phyloP scores from a whole-genome alignment of 805 yeast genomes.

The Metschnikowia bowlesiae region DNA sequence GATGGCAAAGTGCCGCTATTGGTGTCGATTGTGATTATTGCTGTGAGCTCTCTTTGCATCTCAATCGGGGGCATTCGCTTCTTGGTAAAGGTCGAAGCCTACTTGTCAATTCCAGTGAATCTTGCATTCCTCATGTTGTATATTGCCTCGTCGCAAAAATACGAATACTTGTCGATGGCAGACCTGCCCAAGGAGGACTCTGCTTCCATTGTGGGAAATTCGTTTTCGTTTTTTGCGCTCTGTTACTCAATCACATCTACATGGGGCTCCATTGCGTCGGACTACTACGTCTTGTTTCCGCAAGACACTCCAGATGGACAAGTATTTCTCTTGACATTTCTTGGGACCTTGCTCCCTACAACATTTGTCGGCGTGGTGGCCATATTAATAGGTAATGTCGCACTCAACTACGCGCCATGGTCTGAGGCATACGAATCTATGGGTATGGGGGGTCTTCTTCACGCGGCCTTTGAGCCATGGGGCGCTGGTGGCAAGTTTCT shows the following conservation, averaged over 20 bases:
- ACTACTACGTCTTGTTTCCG: conserved; percentile 78
- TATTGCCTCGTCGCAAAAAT: conserved; percentile 52
- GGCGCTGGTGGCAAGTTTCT: conserved; percentile 75
- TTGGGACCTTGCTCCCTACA: conserved; percentile 68
- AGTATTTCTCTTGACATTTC: conserved; percentile 57
- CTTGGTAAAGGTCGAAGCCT: conserved; percentile 62
- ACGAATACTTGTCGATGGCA: conserved; percentile 24
- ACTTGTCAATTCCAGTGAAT: conserved; percentile 64
- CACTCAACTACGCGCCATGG: conserved; percentile 57
- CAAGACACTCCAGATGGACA: conserved; percentile 56
- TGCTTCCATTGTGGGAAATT: conserved; percentile 55
- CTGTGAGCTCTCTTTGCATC: conserved; percentile 57
- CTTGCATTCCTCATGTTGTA: conserved; percentile 65
- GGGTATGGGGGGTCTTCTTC: conserved; percentile 76
- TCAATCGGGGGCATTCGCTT: conserved; percentile 77
- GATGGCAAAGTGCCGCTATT: conserved; percentile 62
- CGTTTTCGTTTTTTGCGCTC: conserved; percentile 68
- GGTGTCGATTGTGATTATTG: conserved; percentile 71
- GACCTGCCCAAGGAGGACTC: conserved; percentile 15
- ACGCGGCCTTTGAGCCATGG: conserved; percentile 66
- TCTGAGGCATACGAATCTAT: conserved; percentile 45
- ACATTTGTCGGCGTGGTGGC: conserved; percentile 74
- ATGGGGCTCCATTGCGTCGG: conserved; percentile 86
- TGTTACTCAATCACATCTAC: conserved; percentile 78
- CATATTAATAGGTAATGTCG: conserved; percentile 62